phyloP scores from a whole-genome alignment of 345 rosid genomes.

The Sonneratia alba region DNA sequence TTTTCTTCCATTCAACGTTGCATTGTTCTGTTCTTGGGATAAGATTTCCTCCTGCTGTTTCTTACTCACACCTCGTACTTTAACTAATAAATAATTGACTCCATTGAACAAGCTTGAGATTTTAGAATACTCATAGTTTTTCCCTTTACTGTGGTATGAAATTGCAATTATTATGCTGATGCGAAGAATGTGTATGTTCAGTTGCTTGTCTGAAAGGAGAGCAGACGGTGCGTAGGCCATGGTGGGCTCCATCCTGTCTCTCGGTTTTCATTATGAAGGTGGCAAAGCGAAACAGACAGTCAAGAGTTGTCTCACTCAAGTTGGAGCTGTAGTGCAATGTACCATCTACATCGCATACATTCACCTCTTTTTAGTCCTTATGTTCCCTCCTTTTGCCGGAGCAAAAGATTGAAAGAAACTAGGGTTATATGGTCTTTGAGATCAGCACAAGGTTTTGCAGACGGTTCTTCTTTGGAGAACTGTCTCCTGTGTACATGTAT shows the following conservation, averaged over 20 bases:
- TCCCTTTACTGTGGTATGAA: too few relatives aligned
- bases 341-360: too few relatives aligned
- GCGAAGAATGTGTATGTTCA: constrained; percentile 15
- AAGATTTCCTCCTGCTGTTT: not conserved
- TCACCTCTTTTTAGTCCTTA: too few relatives aligned
- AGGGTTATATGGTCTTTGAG: too few relatives aligned
- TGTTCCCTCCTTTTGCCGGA: too few relatives aligned
- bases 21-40: too few relatives aligned
- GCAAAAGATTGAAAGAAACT: too few relatives aligned
- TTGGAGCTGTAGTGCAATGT: too few relatives aligned
- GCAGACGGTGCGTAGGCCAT: constrained; percentile 85
- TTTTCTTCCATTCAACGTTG: not conserved
- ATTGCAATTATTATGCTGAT: not conserved
- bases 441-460: too few relatives aligned
- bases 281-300: constrained; percentile 91
- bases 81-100: not conserved
- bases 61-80: not conserved
- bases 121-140: not conserved
- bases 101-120: not conserved
- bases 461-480: too few relatives aligned
- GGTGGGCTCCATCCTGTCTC: constrained; percentile 99
- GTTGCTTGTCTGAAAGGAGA: constrained; percentile 99
- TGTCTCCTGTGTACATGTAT: not conserved
- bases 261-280: constrained; percentile 71
- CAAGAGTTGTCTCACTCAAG: constrained; percentile 52